Base-by-base conservation (phyloP, 345 rosid species). In the Lepidium didymum region DNA sequence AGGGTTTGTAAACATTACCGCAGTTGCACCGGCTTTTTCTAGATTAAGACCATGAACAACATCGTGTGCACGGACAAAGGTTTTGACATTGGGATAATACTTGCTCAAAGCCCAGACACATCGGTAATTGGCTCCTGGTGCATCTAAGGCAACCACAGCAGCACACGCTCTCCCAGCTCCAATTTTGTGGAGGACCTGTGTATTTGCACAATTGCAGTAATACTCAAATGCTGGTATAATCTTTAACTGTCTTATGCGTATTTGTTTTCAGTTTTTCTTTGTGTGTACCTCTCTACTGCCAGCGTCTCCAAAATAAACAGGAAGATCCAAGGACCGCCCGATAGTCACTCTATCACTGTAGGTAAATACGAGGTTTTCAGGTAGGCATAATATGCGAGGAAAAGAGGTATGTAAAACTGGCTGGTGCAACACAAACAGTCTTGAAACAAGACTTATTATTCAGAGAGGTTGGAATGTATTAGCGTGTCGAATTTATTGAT, bases 91-190 rank as follows among this genome's bases (percentile, higher is more conserved):
- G 43, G 98, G 98, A 75, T 85, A 93, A 69, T 88, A 81, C 89
- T 93, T 93, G 95, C 80, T 93, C 74, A 93, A 78, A 66, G 98
- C 98, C 98, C 98, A 93, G 38, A 93, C 98, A 78, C 97, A 85
- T 84, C 98, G 86, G 80, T 90, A 93, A 70, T 93, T 93, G 77
- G 98, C 97, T 79, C 98, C 98, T 37, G 98, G 97, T 64, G 95
- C 77, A 74, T 93, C 98, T 75, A 93, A 74, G 61, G 98, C 88
- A 67, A 93, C 81, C 72, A 96, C 98, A 8, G 97, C 97, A 57
- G 98, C 96, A 72, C 97, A 88, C 1, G 98, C 98, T 81, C 98
- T 88, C 69, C 80, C 96, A 10, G 97, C 97, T 72, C 98, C 98
- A 51, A 93, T 76, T 81, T 93, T 93, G 75, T 93, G 98, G 47